Percentiles rank a stretch among this genome's conserved stretches.
phyloP scores from a whole-genome alignment of 345 rosid genomes.

The Chamaenerion angustifolium region DNA sequence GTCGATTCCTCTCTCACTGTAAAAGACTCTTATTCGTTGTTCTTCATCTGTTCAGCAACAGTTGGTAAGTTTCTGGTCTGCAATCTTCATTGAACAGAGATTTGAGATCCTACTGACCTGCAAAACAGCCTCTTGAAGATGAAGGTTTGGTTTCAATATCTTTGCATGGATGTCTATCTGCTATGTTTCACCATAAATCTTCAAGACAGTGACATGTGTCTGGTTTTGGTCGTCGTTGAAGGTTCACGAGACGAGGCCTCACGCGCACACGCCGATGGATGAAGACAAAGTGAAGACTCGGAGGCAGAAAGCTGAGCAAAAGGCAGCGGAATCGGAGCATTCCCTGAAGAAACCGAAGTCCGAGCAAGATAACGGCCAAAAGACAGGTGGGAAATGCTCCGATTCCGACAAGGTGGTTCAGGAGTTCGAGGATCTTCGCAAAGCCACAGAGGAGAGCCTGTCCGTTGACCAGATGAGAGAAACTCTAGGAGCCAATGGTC shows the following conservation, averaged over 20 bases:
- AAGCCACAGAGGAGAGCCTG: conserved; percentile 36
- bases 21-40: no score
- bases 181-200: no score
- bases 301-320: conserved; percentile 78
- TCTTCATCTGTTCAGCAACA: no score
- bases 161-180: background rate
- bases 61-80: no score
- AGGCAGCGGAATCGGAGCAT: conserved; percentile 36
- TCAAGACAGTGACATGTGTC: background rate
- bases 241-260: conserved; percentile 75
- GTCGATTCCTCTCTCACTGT: background rate
- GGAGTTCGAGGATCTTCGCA: conserved; percentile 44
- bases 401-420: conserved; percentile 10
- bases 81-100: background rate
- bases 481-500: conserved; percentile 43
- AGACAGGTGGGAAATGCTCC: conserved; percentile 14
- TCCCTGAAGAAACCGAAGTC: conserved; percentile 49
- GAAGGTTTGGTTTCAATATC: background rate
- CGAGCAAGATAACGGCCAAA: conserved; percentile 18
- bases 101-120: background rate
- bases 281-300: conserved; percentile 55
- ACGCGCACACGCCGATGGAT: conserved; percentile 22
- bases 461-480: conserved; percentile 47
- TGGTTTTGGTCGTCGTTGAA: conserved; percentile 2
- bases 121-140: background rate